Conservation (phyloP, 2,329 filamentous ascomycete genomes). For the Colletotrichum tropicale region DNA sequence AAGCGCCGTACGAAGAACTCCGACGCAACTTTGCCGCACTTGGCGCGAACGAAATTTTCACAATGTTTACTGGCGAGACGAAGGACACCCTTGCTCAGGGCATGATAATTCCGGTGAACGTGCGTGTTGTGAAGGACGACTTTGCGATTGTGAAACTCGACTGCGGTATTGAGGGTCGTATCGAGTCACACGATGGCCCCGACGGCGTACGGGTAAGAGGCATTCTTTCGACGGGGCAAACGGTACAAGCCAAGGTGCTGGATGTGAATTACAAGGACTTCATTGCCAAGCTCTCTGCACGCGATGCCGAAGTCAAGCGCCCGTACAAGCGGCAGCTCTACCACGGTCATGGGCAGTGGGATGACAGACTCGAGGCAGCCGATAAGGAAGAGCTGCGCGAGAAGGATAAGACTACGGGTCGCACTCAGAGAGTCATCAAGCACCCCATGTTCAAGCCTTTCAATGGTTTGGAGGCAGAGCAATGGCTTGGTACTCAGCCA, state of each 20-base stretch:
- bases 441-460: constrained; percentile 95
- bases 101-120: constrained; percentile 91
- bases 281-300: constrained; percentile 80
- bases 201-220: constrained; percentile 74
- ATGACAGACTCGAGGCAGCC: constrained; percentile 77
- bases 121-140: constrained; percentile 87
- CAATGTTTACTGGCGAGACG: constrained; percentile 96
- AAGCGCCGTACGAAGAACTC: constrained; percentile 92
- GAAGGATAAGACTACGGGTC: constrained; percentile 84
- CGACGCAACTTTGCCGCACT: constrained; percentile 78
- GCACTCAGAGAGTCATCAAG: constrained; percentile 94
- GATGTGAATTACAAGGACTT: constrained; percentile 89
- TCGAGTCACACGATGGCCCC: constrained; percentile 83
- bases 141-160: constrained; percentile 94
- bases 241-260: constrained; percentile 84
- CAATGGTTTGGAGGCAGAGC: constrained; percentile 90
- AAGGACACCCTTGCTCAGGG: constrained; percentile 80
- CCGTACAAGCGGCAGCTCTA: constrained; percentile 74
- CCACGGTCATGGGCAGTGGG: constrained; percentile 83
- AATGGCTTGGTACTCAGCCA: constrained; percentile 86
- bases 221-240: constrained; percentile 80
- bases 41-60: constrained; percentile 82
- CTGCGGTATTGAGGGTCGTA: constrained; percentile 89
- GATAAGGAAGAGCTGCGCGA: constrained; percentile 85
- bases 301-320: constrained; percentile 78